Evolutionary conservation across 2,329 filamentous ascomycete genomes (phyloP), one percentile per base, ranked within the genome.

Genomic region (Aspergillus japonicus): DNA sequence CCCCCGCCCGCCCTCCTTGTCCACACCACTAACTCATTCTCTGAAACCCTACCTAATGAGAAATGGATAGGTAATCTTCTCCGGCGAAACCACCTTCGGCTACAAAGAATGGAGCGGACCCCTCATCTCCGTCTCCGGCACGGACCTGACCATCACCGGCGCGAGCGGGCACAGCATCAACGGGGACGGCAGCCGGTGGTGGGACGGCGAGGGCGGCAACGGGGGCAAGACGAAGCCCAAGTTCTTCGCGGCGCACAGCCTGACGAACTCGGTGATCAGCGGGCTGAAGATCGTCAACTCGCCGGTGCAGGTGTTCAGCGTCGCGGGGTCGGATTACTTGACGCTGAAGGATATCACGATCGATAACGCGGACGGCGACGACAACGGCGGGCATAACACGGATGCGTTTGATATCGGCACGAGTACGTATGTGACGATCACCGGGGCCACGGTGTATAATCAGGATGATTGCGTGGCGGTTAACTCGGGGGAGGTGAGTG

Each of bases 41-140:
- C 3, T 10, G 7, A 8, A 29, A 2, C 26, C 7, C 16, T 12
- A 0, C 4, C 51, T 54, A 21, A 47, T 33, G 31, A 10, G 2
- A 12, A 35, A 16, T 7, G 5, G 3, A 31, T 51, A 78, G 73
- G 81, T 89, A 62, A 84, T 83, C 64, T 89, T 90, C 74, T 73
- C 84, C 62, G 88, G 88, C 39, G 85, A 79, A n/a, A 89, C 87
- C 21, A 85, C 83, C 54, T 90, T 87, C 68, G 87, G 79, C 21
- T 89, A 88, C 74, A 77, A 84, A 61, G 83, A 87, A 67, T 90
- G 87, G 87, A 72, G 71, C 1, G 87, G 88, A 0, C 87, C 87
- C 51, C 78, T 90, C 5, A 80, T 90, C 68, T 81, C 82, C 39
- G 78, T 89, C 64, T 83, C 82, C 0, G 87, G 87, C 44, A 83